These are phyloP conservation scores for Paralagenidium karlingii DNA, from an alignment of 352 stramenopile species.

Conservation along the genomic window DNA sequence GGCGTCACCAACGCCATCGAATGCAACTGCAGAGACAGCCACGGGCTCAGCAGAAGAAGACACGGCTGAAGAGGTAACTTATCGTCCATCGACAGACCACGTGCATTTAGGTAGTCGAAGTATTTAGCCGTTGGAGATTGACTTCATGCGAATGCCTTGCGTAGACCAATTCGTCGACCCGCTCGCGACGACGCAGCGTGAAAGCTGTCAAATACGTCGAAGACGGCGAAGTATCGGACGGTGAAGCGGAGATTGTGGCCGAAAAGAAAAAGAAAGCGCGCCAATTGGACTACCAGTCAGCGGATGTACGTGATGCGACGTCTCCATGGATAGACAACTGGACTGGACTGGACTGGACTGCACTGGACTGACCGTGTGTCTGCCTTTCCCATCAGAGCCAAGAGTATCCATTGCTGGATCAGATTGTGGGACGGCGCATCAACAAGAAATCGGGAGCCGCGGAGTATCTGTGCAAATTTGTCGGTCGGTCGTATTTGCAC, in stretches of 20 bases:
- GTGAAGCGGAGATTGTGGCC: constrained; percentile 27
- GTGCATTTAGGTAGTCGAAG: too few relatives aligned
- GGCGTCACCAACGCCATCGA: too few relatives aligned
- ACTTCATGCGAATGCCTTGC: too few relatives aligned
- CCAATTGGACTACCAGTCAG: constrained; percentile 62
- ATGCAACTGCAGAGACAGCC: too few relatives aligned
- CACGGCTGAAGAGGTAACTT: too few relatives aligned
- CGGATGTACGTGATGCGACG: constrained; percentile 25
- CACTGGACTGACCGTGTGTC: background rate
- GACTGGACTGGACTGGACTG: background rate
- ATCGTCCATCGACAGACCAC: too few relatives aligned
- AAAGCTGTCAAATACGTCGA: constrained; percentile 73
- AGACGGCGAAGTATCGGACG: constrained; percentile 43
- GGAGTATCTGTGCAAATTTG: constrained; percentile 84
- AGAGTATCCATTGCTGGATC: constrained; percentile 56
- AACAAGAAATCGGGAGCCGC: constrained; percentile 52
- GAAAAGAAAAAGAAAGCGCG: constrained; percentile 66
- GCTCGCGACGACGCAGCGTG: constrained; percentile 21
- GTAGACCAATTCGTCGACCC: too few relatives aligned
- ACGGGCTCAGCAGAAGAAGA: too few relatives aligned
- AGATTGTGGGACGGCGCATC: constrained; percentile 74
- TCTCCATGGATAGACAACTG: too few relatives aligned
- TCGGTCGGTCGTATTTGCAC: constrained; percentile 78
- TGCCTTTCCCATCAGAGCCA: constrained; percentile 18
- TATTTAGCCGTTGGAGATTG: too few relatives aligned